Conservation (phyloP, 2,329 filamentous ascomycete genomes). For the Cytospora paraplurivora region DNA sequence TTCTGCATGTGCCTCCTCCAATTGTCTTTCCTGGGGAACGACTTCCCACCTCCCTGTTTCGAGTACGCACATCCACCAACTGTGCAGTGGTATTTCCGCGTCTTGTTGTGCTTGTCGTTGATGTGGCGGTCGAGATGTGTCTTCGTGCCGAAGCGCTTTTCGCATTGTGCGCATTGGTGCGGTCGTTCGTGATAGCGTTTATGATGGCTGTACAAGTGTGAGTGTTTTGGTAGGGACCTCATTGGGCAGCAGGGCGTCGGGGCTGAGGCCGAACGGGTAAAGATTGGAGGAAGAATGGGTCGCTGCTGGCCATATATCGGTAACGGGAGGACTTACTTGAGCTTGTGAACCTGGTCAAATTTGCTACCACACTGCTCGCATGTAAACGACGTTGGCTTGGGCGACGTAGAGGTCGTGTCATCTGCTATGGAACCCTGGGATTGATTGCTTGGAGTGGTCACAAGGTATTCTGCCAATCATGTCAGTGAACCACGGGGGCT, state of each 20-base stretch:
- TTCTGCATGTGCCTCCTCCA: conserved; percentile 65
- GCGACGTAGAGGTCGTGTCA: conserved; percentile 34
- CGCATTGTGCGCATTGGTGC: conserved; percentile 51
- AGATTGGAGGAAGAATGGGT: not conserved
- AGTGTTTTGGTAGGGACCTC: conserved; percentile 13
- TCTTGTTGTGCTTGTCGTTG: conserved; percentile 63
- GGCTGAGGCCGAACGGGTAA: not conserved
- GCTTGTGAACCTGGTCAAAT: conserved; percentile 62
- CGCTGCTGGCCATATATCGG: no score
- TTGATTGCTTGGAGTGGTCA: conserved; percentile 18
- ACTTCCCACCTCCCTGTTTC: conserved; percentile 54
- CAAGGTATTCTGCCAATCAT: conserved; percentile 20
- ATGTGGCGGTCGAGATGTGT: conserved; percentile 64
- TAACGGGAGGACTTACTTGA: conserved; percentile 49
- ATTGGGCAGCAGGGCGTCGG: not conserved
- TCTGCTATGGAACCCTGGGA: conserved; percentile 26
- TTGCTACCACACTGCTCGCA: conserved; percentile 48
- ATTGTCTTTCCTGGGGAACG: conserved; percentile 64
- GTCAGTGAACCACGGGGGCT: conserved; percentile 17
- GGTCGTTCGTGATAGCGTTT: conserved; percentile 62
- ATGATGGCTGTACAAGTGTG: conserved; percentile 51
- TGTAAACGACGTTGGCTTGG: conserved; percentile 35
- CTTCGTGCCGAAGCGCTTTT: conserved; percentile 61
- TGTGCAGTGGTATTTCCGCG: conserved; percentile 61
- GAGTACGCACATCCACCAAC: conserved; percentile 58